Percentiles rank a stretch among this genome's conserved stretches.
phyloP scores from a whole-genome alignment of 805 yeast species.

The Barnettozyma populi region DNA sequence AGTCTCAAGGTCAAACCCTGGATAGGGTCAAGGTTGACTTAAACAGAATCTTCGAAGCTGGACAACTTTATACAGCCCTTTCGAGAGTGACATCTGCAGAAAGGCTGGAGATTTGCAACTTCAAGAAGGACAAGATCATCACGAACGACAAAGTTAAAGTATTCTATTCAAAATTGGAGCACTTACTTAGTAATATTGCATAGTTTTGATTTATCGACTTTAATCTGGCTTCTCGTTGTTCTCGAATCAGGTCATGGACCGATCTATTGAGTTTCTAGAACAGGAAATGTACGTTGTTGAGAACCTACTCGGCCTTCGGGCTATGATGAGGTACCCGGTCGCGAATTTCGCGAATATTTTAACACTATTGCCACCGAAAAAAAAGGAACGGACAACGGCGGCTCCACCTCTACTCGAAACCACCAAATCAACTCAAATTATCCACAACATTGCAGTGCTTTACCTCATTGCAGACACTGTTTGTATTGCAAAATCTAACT shows the following conservation, averaged over 20 bases:
- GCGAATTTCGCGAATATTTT: neutral
- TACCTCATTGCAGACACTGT: neutral
- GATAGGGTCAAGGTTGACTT: conserved; percentile 66
- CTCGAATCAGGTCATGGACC: no score
- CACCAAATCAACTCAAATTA: neutral
- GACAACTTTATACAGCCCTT: conserved; percentile 79
- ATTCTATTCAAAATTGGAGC: conserved; percentile 47
- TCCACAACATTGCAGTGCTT: neutral
- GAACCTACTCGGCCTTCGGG: no score
- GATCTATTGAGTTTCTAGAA: no score
- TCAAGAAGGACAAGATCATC: conserved; percentile 49
- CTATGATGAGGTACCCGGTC: neutral
- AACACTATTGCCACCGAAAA: neutral
- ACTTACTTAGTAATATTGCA: neutral
- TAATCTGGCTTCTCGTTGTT: no score
- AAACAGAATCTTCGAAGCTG: conserved; percentile 64
- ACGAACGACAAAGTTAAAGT: conserved; percentile 55
- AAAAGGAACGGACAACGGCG: neutral
- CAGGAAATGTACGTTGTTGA: no score
- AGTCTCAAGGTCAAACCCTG: conserved; percentile 81
- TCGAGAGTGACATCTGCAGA: conserved; percentile 71
- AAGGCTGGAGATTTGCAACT: conserved; percentile 58
- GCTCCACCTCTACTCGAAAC: neutral
- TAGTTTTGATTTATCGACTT: no score
- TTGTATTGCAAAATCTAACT: neutral